Conservation (phyloP, 2,329 filamentous ascomycete genomes). For the Pseudopyrenochaeta lycopersici region DNA sequence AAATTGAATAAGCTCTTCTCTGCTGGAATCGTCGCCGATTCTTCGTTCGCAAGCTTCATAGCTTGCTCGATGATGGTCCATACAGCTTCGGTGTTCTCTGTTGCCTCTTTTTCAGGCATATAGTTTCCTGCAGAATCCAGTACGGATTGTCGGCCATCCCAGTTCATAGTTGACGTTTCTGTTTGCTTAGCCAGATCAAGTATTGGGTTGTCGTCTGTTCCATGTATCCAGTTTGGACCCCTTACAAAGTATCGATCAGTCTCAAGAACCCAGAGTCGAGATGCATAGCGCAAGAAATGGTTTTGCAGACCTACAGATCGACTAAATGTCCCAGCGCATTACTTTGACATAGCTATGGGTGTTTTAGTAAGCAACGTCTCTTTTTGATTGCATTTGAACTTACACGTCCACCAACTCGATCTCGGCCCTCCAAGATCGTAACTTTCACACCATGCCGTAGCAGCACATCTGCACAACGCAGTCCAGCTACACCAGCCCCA, state of each 20-base stretch:
- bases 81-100: constrained; percentile 60
- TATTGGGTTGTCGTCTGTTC: constrained; percentile 75
- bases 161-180: constrained; percentile 61
- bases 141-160: constrained; percentile 64
- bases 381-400: constrained; percentile 12
- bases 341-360: constrained; percentile 58
- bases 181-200: constrained; percentile 71
- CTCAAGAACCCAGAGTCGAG: background rate
- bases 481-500: constrained; percentile 74
- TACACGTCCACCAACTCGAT: constrained; percentile 73
- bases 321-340: constrained; percentile 60
- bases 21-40: constrained; percentile 61
- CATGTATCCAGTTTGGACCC: constrained; percentile 84
- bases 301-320: constrained; percentile 61
- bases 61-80: constrained; percentile 75
- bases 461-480: constrained; percentile 75
- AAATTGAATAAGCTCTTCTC: constrained; percentile 66
- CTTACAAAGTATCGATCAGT: constrained; percentile 41
- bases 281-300: background rate
- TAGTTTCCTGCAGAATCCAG: constrained; percentile 66
- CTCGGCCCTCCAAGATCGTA: constrained; percentile 73
- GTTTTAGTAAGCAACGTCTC: constrained; percentile 5
- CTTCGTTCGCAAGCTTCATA: constrained; percentile 71
- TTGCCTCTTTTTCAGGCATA: constrained; percentile 54
- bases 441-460: constrained; percentile 71